Base-by-base conservation (phyloP, 345 rosid species). In the Hevea brasiliensis region DNA sequence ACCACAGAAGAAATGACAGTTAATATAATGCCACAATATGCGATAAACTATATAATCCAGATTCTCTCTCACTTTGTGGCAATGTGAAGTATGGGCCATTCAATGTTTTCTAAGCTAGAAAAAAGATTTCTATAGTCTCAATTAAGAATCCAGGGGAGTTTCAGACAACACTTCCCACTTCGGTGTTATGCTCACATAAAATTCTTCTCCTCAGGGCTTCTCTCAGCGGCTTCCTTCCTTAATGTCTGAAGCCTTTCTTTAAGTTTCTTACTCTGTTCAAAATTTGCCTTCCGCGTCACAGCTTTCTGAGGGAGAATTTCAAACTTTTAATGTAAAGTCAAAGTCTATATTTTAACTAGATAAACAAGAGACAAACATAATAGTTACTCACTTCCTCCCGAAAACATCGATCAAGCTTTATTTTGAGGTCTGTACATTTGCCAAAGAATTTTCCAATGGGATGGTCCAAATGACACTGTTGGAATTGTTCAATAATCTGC, bases 401-500 rank as follows among this genome's bases (percentile, higher is more conserved):
- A 61, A 95, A 94, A 79, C 93, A 92, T 18, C 82, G 88, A 81
- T 90, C 97, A 10, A 90, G 97, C 85, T 94, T 90, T 61, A 92
- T 77, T 79, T 90, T 90, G 45, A 92, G 87, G 17, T 89, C 88
- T 0, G 97, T 94, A 70, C 98, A 94, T 7, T 92, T 84, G 32
- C 99, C 99, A 1, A 90, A 89, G 84, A 95, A 89, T 77, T 92
- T 95, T 27, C 83, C 88, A 20, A 89, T 62, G 0, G 98, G 99
- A 83, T 95, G 97, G 53, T 91, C 98, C 18, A 65, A 45, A 82
- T 92, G 98, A 82, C 98, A 94, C 76, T 88, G 88, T 71, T 90
- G 97, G 74, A 94, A 95, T 77, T 87, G 81, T 84, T 90, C 96
- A 65, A 95, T 90, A 65, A 95, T 89, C 98, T 94, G 79, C 56